Conservation (phyloP, 345 rosid genomes). For the Gossypium longicalyx region DNA sequence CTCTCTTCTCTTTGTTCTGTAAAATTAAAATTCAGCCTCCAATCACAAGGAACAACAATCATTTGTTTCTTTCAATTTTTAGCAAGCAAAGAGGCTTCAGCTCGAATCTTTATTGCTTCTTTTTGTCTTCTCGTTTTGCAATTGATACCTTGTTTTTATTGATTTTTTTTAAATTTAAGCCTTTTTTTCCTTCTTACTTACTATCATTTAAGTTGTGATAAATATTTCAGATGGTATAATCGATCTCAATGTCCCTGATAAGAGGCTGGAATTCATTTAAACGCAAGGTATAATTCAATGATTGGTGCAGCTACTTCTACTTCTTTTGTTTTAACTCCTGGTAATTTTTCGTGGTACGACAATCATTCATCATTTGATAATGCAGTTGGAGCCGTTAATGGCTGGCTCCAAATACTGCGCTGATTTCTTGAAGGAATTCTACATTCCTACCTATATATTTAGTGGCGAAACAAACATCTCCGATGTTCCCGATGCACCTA, state of each 20-base stretch:
- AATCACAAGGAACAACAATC: background rate
- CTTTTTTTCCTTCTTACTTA: no score
- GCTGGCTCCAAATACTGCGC: conserved; percentile 26
- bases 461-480: conserved; percentile 33
- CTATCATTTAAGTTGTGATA: no score
- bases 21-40: background rate
- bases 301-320: no score
- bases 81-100: background rate
- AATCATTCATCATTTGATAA: background rate
- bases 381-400: conserved; percentile 32
- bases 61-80: background rate
- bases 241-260: no score
- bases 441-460: conserved; percentile 53
- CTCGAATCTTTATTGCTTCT: no score
- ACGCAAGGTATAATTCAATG: no score
- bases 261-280: no score
- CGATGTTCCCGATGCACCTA: conserved; percentile 27
- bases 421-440: conserved; percentile 36
- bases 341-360: background rate
- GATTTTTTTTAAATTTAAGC: no score
- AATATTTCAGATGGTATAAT: no score
- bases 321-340: no score
- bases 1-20: background rate
- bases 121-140: no score
- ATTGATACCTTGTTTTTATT: no score